Conservation (phyloP, 1,284 basidiomycete species). For the Cystodermella granulosa region DNA sequence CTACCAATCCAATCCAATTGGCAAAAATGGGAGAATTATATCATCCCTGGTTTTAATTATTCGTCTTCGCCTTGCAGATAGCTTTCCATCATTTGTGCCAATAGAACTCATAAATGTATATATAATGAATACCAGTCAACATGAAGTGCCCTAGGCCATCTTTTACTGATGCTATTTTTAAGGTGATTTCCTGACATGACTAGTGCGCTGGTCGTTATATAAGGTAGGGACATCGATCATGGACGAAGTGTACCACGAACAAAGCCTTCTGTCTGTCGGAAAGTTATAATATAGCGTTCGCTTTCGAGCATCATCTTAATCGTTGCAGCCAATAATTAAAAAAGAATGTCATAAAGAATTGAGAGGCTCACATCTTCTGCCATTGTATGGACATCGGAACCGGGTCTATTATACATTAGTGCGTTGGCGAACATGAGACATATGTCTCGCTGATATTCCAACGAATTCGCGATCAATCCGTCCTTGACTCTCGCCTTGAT, state of each 20-base stretch:
- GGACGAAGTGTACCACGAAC: slow-evolving; percentile 42
- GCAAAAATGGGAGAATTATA: slow-evolving; percentile 77
- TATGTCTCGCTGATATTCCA: slow-evolving; percentile 85
- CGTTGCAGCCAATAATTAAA: no score
- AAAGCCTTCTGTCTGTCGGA: slow-evolving; percentile 71
- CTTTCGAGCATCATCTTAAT: slow-evolving; percentile 79
- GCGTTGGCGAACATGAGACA: slow-evolving; percentile 93
- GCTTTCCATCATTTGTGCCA: neutral
- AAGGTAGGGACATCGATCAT: no score
- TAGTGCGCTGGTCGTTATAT: no score
- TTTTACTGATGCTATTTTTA: no score
- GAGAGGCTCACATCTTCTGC: slow-evolving; percentile 72
- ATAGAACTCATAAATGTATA: neutral
- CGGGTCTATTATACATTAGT: slow-evolving; percentile 88
- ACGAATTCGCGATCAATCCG: slow-evolving; percentile 70
- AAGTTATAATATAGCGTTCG: slow-evolving; percentile 70
- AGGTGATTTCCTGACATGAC: no score
- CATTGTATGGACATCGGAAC: slow-evolving; percentile 79
- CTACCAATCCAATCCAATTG: slow-evolving; percentile 72
- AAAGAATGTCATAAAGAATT: neutral
- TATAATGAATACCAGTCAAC: neutral
- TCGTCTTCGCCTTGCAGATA: no score
- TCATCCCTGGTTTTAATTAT: slow-evolving; percentile 73
- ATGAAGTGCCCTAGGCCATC: neutral
- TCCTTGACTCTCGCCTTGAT: slow-evolving; percentile 80